Evolutionary conservation across 2,329 filamentous ascomycete species (phyloP), one percentile per base, ranked within the genome.

Genomic region (Waltergamsia citrina): DNA sequence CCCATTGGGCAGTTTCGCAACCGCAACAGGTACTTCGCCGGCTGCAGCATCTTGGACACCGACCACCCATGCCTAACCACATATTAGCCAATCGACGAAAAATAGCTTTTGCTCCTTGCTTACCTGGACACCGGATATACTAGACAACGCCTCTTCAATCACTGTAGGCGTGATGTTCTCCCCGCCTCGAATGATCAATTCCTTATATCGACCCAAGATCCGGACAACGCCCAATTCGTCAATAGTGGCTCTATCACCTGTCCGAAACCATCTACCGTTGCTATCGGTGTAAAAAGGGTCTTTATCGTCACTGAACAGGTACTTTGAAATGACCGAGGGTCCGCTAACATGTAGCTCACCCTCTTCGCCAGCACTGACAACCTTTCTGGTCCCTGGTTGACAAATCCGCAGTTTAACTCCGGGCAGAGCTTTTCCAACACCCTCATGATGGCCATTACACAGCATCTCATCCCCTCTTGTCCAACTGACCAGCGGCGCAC

Each of bases 21-120:
- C 46, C 3, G 66, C 66, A 11, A 69, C 56, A 1, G 63, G 60
- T 4, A 70, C 54, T 40, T 70, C 64, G 4, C 65, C 65, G 18
- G 65, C 63, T 35, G 64, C 44, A 10, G 59, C 51, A 41, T 69
- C 63, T 3, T 55, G 50, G 2, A 61, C 47, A 7, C 62, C 65
- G 10, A 69, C 52, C 3, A 69, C 59, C 35, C 64, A 56, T 1
- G 46, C 53, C 44, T 59, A 37, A 27, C 2, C 51, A 2, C 7
- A 8, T 3, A 10, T 51, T 38, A 44, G 42, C 7, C 16, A 19
- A 29, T 15, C 19, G 3, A 14, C 10, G 4, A 7, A 5, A 17
- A 23, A 25, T 12, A 22, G 24, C 7, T 6, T 17, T 7, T 9
- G 27, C 16, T 20, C n/a, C 17, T 4, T 6, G 14, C 45, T 32